These are phyloP conservation scores for Dactylellina haptotyla DNA, from an alignment of 2,329 filamentous ascomycete genomes.

Conservation along the genomic window DNA sequence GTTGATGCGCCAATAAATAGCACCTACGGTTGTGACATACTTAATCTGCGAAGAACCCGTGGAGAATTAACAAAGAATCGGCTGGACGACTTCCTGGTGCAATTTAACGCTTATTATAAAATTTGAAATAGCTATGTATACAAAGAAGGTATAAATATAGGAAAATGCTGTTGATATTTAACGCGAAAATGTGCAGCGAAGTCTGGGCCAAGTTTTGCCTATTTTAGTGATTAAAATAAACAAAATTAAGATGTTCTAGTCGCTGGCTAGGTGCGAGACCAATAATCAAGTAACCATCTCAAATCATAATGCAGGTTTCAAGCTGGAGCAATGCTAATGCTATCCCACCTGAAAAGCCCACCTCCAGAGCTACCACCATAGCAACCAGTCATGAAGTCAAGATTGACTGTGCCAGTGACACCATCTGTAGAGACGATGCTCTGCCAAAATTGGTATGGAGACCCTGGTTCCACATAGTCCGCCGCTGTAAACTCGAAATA, in stretches of 20 bases:
- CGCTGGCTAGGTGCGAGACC: background rate
- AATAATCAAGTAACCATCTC: background rate
- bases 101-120: too few species aligned
- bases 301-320: background rate
- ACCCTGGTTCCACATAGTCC: constrained; percentile 7
- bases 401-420: constrained; percentile 7
- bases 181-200: too few species aligned
- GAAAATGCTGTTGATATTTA: too few species aligned
- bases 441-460: background rate
- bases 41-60: too few species aligned
- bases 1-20: too few species aligned
- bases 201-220: too few species aligned
- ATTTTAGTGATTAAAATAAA: background rate
- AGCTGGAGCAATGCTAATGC: constrained; percentile 7
- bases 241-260: background rate
- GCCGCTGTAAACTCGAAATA: constrained; percentile 7
- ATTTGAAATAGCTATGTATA: too few species aligned
- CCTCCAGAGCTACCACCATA: constrained; percentile 5
- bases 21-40: too few species aligned
- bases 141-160: too few species aligned
- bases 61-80: too few species aligned
- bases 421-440: constrained; percentile 15
- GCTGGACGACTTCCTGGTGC: too few species aligned
- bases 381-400: background rate
- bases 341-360: constrained; percentile 5